Base-by-base conservation (phyloP, 1,284 basidiomycete species). In the Heterobasidion occidentale region DNA sequence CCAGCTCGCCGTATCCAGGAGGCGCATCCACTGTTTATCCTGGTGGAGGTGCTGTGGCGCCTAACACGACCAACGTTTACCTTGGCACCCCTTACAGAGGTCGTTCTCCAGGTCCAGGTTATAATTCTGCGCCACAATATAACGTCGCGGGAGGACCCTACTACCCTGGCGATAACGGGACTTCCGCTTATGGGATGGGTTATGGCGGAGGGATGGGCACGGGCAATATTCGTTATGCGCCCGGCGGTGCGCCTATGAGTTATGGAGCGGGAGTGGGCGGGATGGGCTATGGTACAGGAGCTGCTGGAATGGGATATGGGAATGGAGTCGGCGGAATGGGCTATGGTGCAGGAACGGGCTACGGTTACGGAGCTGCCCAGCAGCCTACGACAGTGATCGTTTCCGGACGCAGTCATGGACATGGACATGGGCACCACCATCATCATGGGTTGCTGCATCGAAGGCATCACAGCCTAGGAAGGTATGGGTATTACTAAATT, bases 391-490 rank as follows among this genome's bases (percentile, higher is more conserved):
- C 47, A 35, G 55, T 47, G 19, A n/a, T 56, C n/a, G 51, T 15
- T 12, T 33, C 33, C 2, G 38, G 36, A 8, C 46, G 44, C 0
- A 48, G 38, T 34, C 54, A 44, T 6, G 55, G 17, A 49, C 47
- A 49, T 14, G 45, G 45, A 20, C 45, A 46, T 46, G 17, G 44
- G 50, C 57, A 42, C 27, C 54, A 35, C 11, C 60, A 45, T 42
- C 42, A 44, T 35, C 54, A 53, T 34, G 48, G 46, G 6, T 56
- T 48, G 6, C 58, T 52, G 27, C 59, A 58, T 27, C 49, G 56
- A 36, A 51, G 56, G 8, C 58, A 62, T 46, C 61, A 55, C 36
- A 61, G 61, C 45, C 52, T 56, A 12, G 51, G 51, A 20, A 46
- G 58, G 19, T 56, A 56, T 50, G 35, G 51, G 51, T 42, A 46